Conservation (phyloP, 345 rosid species). For the Physaria fendleri region DNA sequence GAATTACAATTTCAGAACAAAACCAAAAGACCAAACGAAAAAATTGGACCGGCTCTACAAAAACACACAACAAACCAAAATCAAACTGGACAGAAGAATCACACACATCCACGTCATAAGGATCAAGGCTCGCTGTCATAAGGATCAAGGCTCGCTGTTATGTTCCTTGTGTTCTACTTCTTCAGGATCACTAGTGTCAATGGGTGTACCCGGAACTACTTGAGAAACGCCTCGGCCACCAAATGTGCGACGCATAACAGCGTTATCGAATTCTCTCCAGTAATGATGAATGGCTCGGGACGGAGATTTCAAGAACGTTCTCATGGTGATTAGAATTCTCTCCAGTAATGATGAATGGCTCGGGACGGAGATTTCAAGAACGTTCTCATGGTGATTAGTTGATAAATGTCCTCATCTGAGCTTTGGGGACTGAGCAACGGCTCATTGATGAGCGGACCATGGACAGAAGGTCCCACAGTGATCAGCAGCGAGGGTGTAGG, state of each 20-base stretch:
- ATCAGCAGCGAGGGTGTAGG: constrained; percentile 43
- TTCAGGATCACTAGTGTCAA: constrained; percentile 36
- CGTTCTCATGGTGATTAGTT: constrained; percentile 44
- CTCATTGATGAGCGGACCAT: constrained; percentile 46
- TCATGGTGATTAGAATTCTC: too few species aligned
- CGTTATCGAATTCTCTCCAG: constrained; percentile 71
- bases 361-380: constrained; percentile 58
- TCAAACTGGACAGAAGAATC: constrained; percentile 8
- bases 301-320: constrained; percentile 58
- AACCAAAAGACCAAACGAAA: constrained; percentile 7
- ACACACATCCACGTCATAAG: too few species aligned
- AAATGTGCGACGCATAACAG: constrained; percentile 82
- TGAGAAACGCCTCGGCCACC: constrained; percentile 82
- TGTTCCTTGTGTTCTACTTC: constrained; percentile 25
- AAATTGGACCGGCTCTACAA: constrained; percentile 13
- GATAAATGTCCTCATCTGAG: constrained; percentile 21
- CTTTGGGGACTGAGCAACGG: constrained; percentile 11
- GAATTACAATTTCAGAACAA: too few species aligned
- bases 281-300: constrained; percentile 70
- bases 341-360: constrained; percentile 76
- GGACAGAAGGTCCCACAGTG: constrained; percentile 48
- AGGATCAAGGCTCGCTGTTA: constrained; percentile 22
- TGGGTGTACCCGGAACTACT: constrained; percentile 57
- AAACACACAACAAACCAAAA: constrained; percentile 21
- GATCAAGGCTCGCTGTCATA: too few species aligned